These are phyloP conservation scores for Saccharomycopsis guyanensis DNA, from an alignment of 805 yeast species.

Conservation along the genomic window DNA sequence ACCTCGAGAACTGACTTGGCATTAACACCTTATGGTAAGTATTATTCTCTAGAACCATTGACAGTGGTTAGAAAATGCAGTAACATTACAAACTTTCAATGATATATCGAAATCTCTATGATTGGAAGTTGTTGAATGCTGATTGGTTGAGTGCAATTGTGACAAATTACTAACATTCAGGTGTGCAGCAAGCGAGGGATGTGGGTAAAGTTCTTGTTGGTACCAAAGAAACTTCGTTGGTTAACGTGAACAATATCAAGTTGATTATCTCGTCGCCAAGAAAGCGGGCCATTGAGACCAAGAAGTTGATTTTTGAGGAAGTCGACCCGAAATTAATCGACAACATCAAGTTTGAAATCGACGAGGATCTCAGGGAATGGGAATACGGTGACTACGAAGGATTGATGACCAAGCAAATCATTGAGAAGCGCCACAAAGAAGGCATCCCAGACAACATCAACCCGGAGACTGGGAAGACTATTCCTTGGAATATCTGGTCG, in stretches of 20 bases:
- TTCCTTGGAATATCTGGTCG: slow-evolving; percentile 75
- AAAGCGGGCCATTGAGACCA: slow-evolving; percentile 68
- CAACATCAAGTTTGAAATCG: slow-evolving; percentile 39
- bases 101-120: neutral
- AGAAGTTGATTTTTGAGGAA: slow-evolving; percentile 49
- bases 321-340: slow-evolving; percentile 37
- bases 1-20: slow-evolving; percentile 81
- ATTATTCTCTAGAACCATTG: neutral
- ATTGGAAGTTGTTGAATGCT: too few species aligned
- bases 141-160: too few species aligned
- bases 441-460: slow-evolving; percentile 38
- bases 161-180: neutral
- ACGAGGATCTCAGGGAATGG: slow-evolving; percentile 85
- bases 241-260: slow-evolving; percentile 57
- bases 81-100: neutral
- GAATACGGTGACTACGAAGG: slow-evolving; percentile 97
- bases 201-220: slow-evolving; percentile 71
- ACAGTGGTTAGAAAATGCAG: neutral
- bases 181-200: slow-evolving; percentile 57
- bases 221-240: slow-evolving; percentile 38
- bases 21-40: slow-evolving; percentile 58
- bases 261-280: slow-evolving; percentile 77
- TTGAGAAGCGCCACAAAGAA: slow-evolving; percentile 45
- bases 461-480: slow-evolving; percentile 10
- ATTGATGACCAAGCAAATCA: slow-evolving; percentile 56